These are phyloP conservation scores for Salix purpurea DNA, from an alignment of 345 rosid genomes.

Conservation along the genomic window DNA sequence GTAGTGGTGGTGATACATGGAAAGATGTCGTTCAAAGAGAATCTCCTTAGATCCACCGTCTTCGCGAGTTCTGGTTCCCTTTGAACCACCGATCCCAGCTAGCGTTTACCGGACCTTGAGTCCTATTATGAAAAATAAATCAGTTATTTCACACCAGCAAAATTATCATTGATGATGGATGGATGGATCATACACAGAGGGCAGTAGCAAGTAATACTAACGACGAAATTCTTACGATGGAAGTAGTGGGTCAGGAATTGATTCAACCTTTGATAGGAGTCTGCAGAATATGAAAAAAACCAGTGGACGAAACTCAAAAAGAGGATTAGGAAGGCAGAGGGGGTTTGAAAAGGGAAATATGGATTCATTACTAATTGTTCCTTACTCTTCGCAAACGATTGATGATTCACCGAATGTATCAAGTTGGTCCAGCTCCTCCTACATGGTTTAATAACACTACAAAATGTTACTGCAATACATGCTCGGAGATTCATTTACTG, in stretches of 20 bases:
- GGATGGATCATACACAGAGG: not conserved
- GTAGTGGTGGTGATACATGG: not conserved
- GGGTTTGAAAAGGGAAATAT: not conserved
- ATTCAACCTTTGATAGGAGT: conserved; percentile 31
- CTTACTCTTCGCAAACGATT: conserved; percentile 41
- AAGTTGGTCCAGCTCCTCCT: conserved; percentile 45
- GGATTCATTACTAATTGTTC: not conserved
- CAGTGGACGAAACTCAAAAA: not conserved
- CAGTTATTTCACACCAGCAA: not conserved
- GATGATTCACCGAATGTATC: conserved; percentile 41
- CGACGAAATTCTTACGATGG: conserved; percentile 27
- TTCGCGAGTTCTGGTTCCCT: conserved; percentile 27
- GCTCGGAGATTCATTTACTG: not conserved
- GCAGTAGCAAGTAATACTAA: not conserved
- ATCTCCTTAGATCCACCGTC: conserved; percentile 34
- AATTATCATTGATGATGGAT: not conserved
- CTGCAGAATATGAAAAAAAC: conserved; percentile 7
- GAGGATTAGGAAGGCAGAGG: not conserved
- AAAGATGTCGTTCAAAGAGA: too few relatives aligned
- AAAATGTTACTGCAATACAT: too few relatives aligned
- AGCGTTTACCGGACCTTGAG: conserved; percentile 23
- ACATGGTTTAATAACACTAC: not conserved
- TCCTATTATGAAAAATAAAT: conserved; percentile 14
- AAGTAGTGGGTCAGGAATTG: conserved; percentile 40
- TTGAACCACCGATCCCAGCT: conserved; percentile 49